These are phyloP conservation scores for Pistacia atlantica DNA, from an alignment of 345 rosid genomes.

Conservation along the genomic window DNA sequence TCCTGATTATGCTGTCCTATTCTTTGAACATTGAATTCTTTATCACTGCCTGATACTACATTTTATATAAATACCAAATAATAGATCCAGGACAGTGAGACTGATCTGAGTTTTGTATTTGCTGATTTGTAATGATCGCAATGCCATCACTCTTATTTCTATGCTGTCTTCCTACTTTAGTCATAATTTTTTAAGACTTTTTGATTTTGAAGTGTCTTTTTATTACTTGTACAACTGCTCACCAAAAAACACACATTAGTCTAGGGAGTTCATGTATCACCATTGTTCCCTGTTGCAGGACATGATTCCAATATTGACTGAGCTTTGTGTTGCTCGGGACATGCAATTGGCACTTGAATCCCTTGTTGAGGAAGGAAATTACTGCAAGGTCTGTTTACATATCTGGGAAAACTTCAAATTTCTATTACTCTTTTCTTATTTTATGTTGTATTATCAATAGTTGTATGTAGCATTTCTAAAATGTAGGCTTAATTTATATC, in stretches of 20 bases:
- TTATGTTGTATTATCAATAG: constrained; percentile 11
- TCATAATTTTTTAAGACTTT: neutral
- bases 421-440: constrained; percentile 6
- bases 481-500: constrained; percentile 23
- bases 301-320: constrained; percentile 77
- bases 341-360: constrained; percentile 85
- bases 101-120: neutral
- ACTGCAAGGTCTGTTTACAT: constrained; percentile 70
- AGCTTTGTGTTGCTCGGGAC: constrained; percentile 73
- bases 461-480: constrained; percentile 13
- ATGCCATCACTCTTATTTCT: neutral
- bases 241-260: neutral
- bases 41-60: neutral
- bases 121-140: neutral
- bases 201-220: neutral
- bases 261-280: neutral
- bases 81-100: neutral
- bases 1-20: neutral
- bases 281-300: constrained; percentile 53
- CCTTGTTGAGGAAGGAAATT: constrained; percentile 88
- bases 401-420: constrained; percentile 11
- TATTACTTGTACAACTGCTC: neutral
- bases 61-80: neutral
- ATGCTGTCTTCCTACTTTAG: neutral
- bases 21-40: constrained; percentile 4